Evolutionary conservation across 345 rosid genomes (phyloP), one percentile per base, ranked within the genome.

Genomic region (Pugionium dolabratum): DNA sequence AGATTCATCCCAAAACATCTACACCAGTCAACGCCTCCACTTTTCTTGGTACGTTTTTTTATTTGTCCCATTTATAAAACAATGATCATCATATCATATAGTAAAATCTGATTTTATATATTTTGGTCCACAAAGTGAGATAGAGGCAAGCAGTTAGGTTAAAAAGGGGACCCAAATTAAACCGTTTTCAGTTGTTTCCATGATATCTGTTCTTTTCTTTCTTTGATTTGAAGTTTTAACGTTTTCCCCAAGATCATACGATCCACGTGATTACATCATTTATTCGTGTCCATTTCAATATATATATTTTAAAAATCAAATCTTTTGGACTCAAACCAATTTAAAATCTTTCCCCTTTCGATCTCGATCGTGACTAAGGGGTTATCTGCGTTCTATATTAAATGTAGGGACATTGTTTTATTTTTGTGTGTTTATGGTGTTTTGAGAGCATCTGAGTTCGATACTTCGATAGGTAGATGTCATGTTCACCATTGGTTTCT

Each of bases 1-100:
- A 83, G 84, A 82, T 93, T 84, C 94, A 90, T 76, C 82, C 81
- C 0, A 69, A 26, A 36, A 84, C 98, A 18, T 93, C 85, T 9
- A 93, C 97, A 31, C 98, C 98, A 57, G 90, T 93, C 79, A 88
- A 93, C 80, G 91, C 97, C 46, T 90, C 98, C 78, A 79, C 80
- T 67, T 90, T 90, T 93, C 88, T 90, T 42, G 98, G 98, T 93
- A 82, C 75, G 79, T 59, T 66, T 4, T 48, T 58, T 36, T 30
- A 6, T 10, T 29, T 59, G 61, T 57, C 67, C 2, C 11, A 63
- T 64, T 51, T 41, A 4, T 33, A 30, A 8, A 27, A 49, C 18
- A 18, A 18, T 18, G 18, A 18, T 18, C 18, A 18, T 18, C 18
- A 18, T 18, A 18, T 18, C 18, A 18, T 40, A 45, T 66, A 39